Base-by-base conservation (phyloP, 176 grass and related monocot genomes). In the Triticum dicoccoides region DNA sequence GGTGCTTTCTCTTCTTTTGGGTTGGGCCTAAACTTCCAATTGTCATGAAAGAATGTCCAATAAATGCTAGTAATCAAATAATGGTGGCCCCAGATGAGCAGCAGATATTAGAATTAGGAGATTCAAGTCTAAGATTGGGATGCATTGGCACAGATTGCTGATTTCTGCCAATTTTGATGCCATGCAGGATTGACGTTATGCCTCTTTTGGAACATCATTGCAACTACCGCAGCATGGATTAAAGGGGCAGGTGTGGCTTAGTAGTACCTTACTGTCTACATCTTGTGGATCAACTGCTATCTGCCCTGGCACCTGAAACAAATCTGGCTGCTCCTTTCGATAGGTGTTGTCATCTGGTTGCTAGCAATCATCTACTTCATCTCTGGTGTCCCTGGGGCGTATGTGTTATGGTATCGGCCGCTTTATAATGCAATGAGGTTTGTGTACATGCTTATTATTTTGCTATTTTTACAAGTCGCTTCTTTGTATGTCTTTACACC, bases 361-460 rank as follows among this genome's bases (percentile, higher is more conserved):
- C 93, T 98, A 58, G 92, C 96, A 54, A 80, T 98, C 71, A 96
- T 98, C 87, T 98, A 96, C 93, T 98, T 98, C 71, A 82, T 98
- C 63, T 90, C 93, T 52, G 96, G 96, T 91, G 90, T 94, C 54
- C 96, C 96, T 73, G 93, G 92, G 73, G 96, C 93, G 15, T 98
- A 89, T 83, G 74, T 98, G 62, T 82, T 98, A 67, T 98, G 96
- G 96, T 98, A 98, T 82, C 79, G 90, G n/a, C 96, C 96, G 11
- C 96, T 98, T 86, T 98, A 98, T 76, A 93, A 93, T 69, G 93
- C 93, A 3, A 98, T 98, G 93, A 96, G 96, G 96, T 97, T 97
- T 65, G 63, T 70, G 41, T 56, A 49, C 70, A 77, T 30, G 69
- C 76, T 69, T 85, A 13, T 59, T 30, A 25, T 56, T 75, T 79